Base-by-base conservation (phyloP, 225 moss, liverwort and hornwort genomes). In the Physcomitrium patens region DNA sequence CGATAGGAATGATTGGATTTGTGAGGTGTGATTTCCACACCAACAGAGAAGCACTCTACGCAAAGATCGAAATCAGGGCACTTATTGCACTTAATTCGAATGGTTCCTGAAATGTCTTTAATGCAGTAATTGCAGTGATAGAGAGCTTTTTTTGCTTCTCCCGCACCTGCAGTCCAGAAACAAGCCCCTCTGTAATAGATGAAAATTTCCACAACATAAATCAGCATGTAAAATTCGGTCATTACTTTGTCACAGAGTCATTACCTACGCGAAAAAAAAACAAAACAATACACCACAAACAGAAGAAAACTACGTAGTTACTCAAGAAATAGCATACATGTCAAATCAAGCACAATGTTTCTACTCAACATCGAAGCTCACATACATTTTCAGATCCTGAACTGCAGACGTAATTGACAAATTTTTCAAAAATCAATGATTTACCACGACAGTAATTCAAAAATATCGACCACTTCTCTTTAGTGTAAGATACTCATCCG, bases 1-100 rank as follows among this genome's bases (percentile, higher is more conserved):
- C 87, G 82, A 77, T 99, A 99, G 49, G 99, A 91, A 82, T 99
- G 99, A 76, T 91, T 95, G 72, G 83, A 87, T 81, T 95, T 95
- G 80, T 99, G 99, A 67, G 99, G 95, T 72, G 90, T 89, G 42
- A 93, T 91, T 87, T 99, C 95, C 41, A 91, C 95, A 78, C 99
- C 99, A 62, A 99, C 99, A 51, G 99, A 95, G 80, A 99, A 91
- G 82, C 99, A 99, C 78, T 95, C 99, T 24, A 99, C 86, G 56
- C 99, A 99, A 42, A 99, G 90, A 73, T 99, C 99, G 49, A 95
- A 99, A 86, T 99, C 99, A 43, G 91, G 73, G 69, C 99, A 99
- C 75, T 95, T 93, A 49, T 91, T 90, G 78, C 99, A 99, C 75
- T 95, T 99, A 53, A 95, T 89, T 75, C 99, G 93, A 68, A 93